Base-by-base conservation (phyloP, 306 rosid species). In the Myrica gale region DNA sequence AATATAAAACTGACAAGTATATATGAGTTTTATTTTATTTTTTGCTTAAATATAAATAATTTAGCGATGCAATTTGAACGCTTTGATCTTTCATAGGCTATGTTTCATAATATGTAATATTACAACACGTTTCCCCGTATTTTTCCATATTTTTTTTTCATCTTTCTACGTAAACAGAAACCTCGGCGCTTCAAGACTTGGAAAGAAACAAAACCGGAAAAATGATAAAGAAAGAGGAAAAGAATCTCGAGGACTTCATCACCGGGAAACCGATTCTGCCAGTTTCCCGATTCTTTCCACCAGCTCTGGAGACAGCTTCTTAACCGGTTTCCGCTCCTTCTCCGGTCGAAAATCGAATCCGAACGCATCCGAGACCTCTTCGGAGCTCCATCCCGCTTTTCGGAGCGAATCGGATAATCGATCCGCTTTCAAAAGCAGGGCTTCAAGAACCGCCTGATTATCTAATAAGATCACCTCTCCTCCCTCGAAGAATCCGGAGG, bases 371-470 rank as follows among this genome's bases (percentile, higher is more conserved):
- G 97, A 87, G 0, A 96, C 99, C 57, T 92, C 99, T 53, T 92
- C 99, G 76, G 99, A 89, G 96, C 97, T 96, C 99, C 99, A 96
- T 61, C 99, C 99, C 1, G 99, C 89, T 79, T 90, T 90, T 1
- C 98, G 92, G 37, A 96, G 98, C 42, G 89, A 81, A 5, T 90
- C 98, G 57, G 99, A 90, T 62, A 83, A 87, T 82, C 84, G 79
- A 78, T 89, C 96, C 48, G 90, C 87, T 86, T 96, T 92, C 47
- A 96, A 66, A 1, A 96, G 88, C 51, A 96, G 83, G 55, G 98
- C 98, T 74, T 96, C 99, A 0, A 90, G 82, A 50, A 92, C 81
- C 8, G 97, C 96, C 69, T 90, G 99, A 79, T 88, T 96, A 82
- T 96, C 99, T 50, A 96, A 68, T 79, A 96, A 53, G 15, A 89